Base-by-base conservation (phyloP, 139 green algal genomes). In the Mesostigma viride region DNA sequence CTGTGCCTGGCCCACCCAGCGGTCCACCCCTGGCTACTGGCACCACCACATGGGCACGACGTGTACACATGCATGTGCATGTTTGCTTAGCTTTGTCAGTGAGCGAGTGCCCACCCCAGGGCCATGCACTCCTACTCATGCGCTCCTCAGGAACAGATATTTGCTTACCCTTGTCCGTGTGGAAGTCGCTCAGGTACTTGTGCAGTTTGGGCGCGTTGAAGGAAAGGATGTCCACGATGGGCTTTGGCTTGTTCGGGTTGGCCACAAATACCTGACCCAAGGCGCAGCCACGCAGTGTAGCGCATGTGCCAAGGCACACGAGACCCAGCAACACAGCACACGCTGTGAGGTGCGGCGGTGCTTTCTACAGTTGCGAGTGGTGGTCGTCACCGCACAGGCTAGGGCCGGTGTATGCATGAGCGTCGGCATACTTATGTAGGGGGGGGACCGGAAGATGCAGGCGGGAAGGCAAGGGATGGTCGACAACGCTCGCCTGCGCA, bases 161-260 rank as follows among this genome's bases (percentile, higher is more conserved):
- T 17, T 34, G n/a, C 3, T 58, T 53, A 90, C 84, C 83, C 69
- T 80, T 89, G 66, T 96, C 90, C 3, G 78, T 89, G 69, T 94
- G 87, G 66, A 97, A 96, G 35, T 91, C 81, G 31, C 86, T 73
- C 58, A 97, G 70, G 69, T 92, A 96, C 47, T 84, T 87, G 20
- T 96, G 82, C 65, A 97, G 80, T 79, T 95, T 96, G 2, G 91
- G 82, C 40, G 78, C 79, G 78, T 96, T 96, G 75, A 83, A 86
- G 20, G 71, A 65, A 44, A 97, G 82, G 56, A 96, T 90, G 34
- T 90, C 82, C 2, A 87, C 44, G 34, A 96, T 88, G 17, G 80
- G 62, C 58, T 76, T 64, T 1, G 88, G 84, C 82, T 97, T 97
- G 73, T 88, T 87, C 32, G 89, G 89, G 79, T 96, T 96, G 56